A percentile compares a stretch with the other conserved stretches of the same genome.
phyloP scores from a whole-genome alignment of 768 basidiomycete species.

The Hortiboletus campestris region DNA sequence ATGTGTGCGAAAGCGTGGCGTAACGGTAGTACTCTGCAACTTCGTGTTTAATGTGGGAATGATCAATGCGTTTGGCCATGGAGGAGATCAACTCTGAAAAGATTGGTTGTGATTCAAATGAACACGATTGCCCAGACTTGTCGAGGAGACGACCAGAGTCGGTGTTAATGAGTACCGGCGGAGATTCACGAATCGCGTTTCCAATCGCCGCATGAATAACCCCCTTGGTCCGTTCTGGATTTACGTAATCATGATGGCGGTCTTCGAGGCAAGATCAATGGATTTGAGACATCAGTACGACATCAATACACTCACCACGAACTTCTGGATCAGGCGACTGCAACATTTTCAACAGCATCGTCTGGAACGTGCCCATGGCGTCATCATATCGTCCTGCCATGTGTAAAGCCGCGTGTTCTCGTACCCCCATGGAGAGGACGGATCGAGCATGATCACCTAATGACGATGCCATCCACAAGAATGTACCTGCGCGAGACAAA shows the following conservation, averaged over 20 bases:
- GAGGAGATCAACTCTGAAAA: not conserved
- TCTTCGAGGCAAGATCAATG: no score
- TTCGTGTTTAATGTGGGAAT: not conserved
- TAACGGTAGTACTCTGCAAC: constrained; percentile 2
- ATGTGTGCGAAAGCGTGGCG: constrained; percentile 2
- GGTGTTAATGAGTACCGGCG: not conserved
- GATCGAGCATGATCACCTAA: not conserved
- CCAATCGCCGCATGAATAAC: no score
- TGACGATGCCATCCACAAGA: no score
- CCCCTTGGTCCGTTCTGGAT: no score
- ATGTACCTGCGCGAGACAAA: not conserved
- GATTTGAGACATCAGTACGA: no score
- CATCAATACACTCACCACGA: not conserved
- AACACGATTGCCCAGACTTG: not conserved
- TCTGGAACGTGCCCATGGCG: not conserved
- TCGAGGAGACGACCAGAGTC: not conserved
- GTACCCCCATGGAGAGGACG: not conserved
- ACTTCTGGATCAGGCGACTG: not conserved
- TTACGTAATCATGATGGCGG: no score
- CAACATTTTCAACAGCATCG: not conserved
- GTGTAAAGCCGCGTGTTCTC: not conserved
- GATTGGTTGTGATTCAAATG: not conserved
- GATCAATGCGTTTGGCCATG: not conserved
- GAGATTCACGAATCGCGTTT: not conserved
- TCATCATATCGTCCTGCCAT: not conserved